These are phyloP conservation scores for Colletotrichum graminicola DNA, from an alignment of 2,329 filamentous ascomycete species.

Conservation along the genomic window DNA sequence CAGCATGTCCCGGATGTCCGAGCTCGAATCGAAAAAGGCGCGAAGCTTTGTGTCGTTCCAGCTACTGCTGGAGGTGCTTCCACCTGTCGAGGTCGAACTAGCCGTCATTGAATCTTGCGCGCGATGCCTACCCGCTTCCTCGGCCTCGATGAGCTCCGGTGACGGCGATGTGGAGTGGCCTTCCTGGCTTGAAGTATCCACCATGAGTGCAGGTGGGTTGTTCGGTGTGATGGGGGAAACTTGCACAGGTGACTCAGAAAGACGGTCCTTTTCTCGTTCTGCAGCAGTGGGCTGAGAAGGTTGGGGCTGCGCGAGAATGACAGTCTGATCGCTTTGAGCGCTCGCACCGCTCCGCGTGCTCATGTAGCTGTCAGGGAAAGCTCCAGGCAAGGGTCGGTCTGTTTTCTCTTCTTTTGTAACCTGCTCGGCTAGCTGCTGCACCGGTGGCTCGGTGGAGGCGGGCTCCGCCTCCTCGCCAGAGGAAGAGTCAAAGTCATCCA, in stretches of 20 bases:
- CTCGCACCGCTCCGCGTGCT: slow-evolving; percentile 49
- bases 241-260: slow-evolving; percentile 77
- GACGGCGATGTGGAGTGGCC: slow-evolving; percentile 75
- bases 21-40: slow-evolving; percentile 90
- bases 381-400: slow-evolving; percentile 54
- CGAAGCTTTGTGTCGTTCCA: slow-evolving; percentile 92
- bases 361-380: slow-evolving; percentile 57
- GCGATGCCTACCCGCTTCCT: slow-evolving; percentile 54
- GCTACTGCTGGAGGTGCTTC: slow-evolving; percentile 65
- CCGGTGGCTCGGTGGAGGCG: slow-evolving; percentile 46
- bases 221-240: slow-evolving; percentile 67
- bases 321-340: slow-evolving; percentile 51
- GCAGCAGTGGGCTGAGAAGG: slow-evolving; percentile 19
- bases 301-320: slow-evolving; percentile 43
- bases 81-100: slow-evolving; percentile 58
- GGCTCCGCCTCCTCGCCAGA: slow-evolving; percentile 58
- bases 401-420: slow-evolving; percentile 40
- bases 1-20: slow-evolving; percentile 89
- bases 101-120: slow-evolving; percentile 64
- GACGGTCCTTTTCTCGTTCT: slow-evolving; percentile 53
- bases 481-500: slow-evolving; percentile 78
- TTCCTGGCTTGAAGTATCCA: slow-evolving; percentile 79
- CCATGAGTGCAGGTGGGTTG: slow-evolving; percentile 75
- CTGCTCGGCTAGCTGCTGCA: slow-evolving; percentile 47
- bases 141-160: slow-evolving; percentile 68